Evolutionary conservation across 2,329 filamentous ascomycete genomes (phyloP).

Genomic region (Nannizziopsis arthrosporioides): DNA sequence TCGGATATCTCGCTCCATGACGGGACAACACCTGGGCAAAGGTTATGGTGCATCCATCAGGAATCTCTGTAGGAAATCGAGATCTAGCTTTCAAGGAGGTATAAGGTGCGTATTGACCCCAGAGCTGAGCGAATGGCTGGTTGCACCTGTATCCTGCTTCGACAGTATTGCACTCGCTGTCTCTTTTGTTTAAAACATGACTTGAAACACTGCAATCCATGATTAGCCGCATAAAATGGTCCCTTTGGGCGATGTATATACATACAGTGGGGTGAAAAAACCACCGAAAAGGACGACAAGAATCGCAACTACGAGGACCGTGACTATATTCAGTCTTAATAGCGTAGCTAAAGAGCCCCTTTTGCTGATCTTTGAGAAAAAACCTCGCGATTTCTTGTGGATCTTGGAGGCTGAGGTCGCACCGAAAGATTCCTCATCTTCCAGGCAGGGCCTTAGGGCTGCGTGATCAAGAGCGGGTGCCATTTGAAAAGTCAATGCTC

Average conservation of each 20-base stretch:
- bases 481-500: background rate
- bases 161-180: constrained; percentile 1
- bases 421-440: background rate
- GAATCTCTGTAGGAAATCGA: constrained; percentile 48
- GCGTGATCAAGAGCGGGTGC: background rate
- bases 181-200: background rate
- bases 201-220: background rate
- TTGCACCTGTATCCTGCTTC: constrained; percentile 10
- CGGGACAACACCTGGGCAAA: constrained; percentile 74
- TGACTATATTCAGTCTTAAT: constrained; percentile 5
- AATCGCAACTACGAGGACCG: background rate
- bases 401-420: background rate
- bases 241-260: background rate
- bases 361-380: constrained; percentile 1
- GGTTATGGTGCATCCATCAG: constrained; percentile 58
- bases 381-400: background rate
- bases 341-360: background rate
- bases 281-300: constrained; percentile 7
- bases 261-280: constrained; percentile 5
- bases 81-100: constrained; percentile 56
- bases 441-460: constrained; percentile 4
- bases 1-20: constrained; percentile 76
- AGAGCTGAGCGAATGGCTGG: constrained; percentile 48
- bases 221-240: background rate
- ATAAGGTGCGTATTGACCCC: constrained; percentile 83